phyloP scores from a whole-genome alignment of 2,329 filamentous ascomycete genomes.

The Xylaria sp. region DNA sequence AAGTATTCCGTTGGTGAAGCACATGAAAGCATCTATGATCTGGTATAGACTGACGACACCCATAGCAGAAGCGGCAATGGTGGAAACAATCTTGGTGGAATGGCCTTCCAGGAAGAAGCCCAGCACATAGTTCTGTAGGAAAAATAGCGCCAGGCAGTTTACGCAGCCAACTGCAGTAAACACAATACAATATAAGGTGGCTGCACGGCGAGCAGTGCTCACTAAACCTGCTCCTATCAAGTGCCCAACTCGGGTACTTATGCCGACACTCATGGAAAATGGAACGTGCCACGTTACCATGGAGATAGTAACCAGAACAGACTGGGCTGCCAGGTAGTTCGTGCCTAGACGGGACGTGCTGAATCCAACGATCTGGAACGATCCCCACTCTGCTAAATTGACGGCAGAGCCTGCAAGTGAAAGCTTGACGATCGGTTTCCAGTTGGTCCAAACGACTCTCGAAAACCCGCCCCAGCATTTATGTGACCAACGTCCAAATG shows the following conservation, averaged over 20 bases:
- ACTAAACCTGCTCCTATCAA: conserved; percentile 55
- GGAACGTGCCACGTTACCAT: conserved; percentile 57
- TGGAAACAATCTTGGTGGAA: conserved; percentile 23
- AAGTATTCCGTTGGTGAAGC: conserved; percentile 54
- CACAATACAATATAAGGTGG: conserved; percentile 49
- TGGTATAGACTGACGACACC: conserved; percentile 51
- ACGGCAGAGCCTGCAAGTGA: conserved; percentile 55
- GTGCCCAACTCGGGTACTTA: conserved; percentile 56
- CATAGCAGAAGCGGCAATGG: conserved; percentile 42
- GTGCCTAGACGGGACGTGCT: conserved; percentile 59
- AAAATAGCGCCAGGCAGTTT: conserved; percentile 49
- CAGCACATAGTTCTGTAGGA: conserved; percentile 47
- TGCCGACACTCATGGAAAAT: conserved; percentile 56
- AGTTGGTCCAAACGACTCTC: conserved; percentile 50
- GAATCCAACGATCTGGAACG: conserved; percentile 57
- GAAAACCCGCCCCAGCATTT: conserved; percentile 60
- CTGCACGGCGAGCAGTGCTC: conserved; percentile 48
- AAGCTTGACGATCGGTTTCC: conserved; percentile 54
- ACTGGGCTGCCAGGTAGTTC: conserved; percentile 56
- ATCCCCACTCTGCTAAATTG: conserved; percentile 56
- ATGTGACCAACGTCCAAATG: conserved; percentile 53
- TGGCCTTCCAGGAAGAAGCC: conserved; percentile 51
- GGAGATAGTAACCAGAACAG: conserved; percentile 55
- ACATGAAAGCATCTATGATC: conserved; percentile 47
- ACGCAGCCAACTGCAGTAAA: conserved; percentile 49